Evolutionary conservation across 768 basidiomycete species (phyloP).

Genomic region (Brasilioporus rufonigricans): DNA sequence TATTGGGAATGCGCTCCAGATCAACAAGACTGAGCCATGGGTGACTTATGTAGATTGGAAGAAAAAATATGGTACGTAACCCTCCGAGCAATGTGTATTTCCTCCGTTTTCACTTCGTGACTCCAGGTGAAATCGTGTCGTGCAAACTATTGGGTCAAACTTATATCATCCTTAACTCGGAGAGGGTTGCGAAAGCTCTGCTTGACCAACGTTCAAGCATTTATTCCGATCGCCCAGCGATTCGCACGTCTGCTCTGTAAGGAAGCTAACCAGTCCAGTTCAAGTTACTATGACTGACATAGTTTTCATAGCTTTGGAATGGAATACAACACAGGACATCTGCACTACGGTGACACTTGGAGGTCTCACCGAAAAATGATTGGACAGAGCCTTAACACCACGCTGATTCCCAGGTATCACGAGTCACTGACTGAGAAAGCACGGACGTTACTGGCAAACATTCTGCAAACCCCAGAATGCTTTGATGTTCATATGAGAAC

Average conservation of each 20-base stretch:
- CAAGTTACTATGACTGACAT: neutral
- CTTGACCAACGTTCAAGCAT: slow-evolving; percentile 26
- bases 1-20: slow-evolving; percentile 25
- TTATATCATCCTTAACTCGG: slow-evolving; percentile 25
- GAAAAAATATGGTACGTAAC: slow-evolving; percentile 28
- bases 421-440: slow-evolving; percentile 6
- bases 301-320: slow-evolving; percentile 19
- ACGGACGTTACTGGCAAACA: slow-evolving; percentile 4
- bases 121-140: slow-evolving; percentile 21
- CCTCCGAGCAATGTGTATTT: neutral
- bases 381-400: slow-evolving; percentile 11
- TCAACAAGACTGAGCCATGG: slow-evolving; percentile 30
- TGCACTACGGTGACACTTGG: slow-evolving; percentile 18
- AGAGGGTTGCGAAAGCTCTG: slow-evolving; percentile 19
- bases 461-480: slow-evolving; percentile 15
- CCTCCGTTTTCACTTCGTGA: neutral
- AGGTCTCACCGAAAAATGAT: slow-evolving; percentile 19
- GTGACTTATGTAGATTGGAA: slow-evolving; percentile 33
- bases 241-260: slow-evolving; percentile 7
- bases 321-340: slow-evolving; percentile 22
- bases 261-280: neutral
- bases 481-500: slow-evolving; percentile 14
- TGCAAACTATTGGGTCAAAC: slow-evolving; percentile 20
- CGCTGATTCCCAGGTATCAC: slow-evolving; percentile 12
- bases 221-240: slow-evolving; percentile 22